A percentile compares a stretch with the other conserved stretches of the same genome.
phyloP scores from a whole-genome alignment of 1,284 basidiomycete species.

The Xerocomus minutiporus region DNA sequence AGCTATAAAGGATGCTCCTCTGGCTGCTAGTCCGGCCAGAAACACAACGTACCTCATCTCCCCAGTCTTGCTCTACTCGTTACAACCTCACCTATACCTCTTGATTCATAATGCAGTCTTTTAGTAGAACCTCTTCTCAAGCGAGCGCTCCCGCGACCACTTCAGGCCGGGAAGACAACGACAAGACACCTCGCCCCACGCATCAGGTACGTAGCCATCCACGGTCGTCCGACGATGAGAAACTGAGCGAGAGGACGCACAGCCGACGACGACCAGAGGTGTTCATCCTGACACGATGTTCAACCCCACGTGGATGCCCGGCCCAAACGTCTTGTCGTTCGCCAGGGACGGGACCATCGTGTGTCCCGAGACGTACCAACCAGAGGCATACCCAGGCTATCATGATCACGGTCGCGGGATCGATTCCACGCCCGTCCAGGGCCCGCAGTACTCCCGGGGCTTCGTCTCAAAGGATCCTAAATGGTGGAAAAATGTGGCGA shows the following conservation, averaged over 20 bases:
- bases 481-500: slow-evolving; percentile 14
- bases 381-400: slow-evolving; percentile 10
- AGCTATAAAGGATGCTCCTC: background rate
- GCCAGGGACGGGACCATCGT: slow-evolving; percentile 11
- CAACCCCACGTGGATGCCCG: background rate
- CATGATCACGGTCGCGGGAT: background rate
- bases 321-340: slow-evolving; percentile 3
- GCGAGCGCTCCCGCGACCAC: background rate
- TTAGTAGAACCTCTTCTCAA: too few species aligned
- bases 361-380: slow-evolving; percentile 3
- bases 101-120: background rate
- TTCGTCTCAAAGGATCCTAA: background rate
- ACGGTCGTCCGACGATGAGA: too few species aligned
- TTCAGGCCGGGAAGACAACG: background rate
- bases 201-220: too few species aligned
- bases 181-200: background rate
- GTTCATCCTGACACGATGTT: background rate
- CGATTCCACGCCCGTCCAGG: too few species aligned
- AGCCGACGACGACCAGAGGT: background rate
- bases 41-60: background rate
- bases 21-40: background rate
- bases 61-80: background rate
- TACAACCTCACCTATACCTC: background rate
- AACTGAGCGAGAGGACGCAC: background rate
- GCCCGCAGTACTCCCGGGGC: background rate